Percentiles rank a stretch among this genome's conserved stretches.
Conservation (phyloP, 2,329 filamentous ascomycete species). For the Helotiales sp. region DNA sequence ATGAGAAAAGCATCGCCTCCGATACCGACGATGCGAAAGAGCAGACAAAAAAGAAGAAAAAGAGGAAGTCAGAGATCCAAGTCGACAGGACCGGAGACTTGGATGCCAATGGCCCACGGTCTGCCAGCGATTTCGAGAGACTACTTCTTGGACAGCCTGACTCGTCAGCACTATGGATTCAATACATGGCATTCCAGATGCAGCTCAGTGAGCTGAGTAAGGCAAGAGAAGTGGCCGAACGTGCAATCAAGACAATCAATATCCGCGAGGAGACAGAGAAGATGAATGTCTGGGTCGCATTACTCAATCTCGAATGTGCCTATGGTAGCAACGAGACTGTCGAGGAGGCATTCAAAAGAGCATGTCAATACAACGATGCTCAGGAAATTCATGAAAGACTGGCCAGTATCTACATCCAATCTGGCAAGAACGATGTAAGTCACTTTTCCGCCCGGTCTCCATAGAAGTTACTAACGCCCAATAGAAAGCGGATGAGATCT, state of each 20-base stretch:
- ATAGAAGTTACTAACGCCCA: conserved; percentile 24
- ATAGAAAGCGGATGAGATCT: conserved; percentile 85
- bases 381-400: conserved; percentile 87
- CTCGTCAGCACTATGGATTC: conserved; percentile 90
- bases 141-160: conserved; percentile 89
- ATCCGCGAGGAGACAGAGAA: conserved; percentile 91
- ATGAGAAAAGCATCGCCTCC: conserved; percentile 45
- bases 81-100: conserved; percentile 91
- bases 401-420: conserved; percentile 92
- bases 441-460: background rate
- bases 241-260: conserved; percentile 87
- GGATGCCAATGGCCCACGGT: conserved; percentile 84
- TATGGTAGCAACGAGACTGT: conserved; percentile 83
- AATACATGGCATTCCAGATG: conserved; percentile 99
- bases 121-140: conserved; percentile 88
- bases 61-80: conserved; percentile 73
- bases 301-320: conserved; percentile 90
- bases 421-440: conserved; percentile 78
- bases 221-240: conserved; percentile 85
- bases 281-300: conserved; percentile 91
- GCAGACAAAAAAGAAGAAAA: conserved; percentile 63
- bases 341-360: conserved; percentile 85
- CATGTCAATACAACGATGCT: conserved; percentile 90
- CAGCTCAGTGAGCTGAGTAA: conserved; percentile 86
- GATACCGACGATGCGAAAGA: conserved; percentile 41